Evolutionary conservation across 495 filamentous ascomycete genomes (phyloP).

Genomic region (Tetracladium marchalianum): DNA sequence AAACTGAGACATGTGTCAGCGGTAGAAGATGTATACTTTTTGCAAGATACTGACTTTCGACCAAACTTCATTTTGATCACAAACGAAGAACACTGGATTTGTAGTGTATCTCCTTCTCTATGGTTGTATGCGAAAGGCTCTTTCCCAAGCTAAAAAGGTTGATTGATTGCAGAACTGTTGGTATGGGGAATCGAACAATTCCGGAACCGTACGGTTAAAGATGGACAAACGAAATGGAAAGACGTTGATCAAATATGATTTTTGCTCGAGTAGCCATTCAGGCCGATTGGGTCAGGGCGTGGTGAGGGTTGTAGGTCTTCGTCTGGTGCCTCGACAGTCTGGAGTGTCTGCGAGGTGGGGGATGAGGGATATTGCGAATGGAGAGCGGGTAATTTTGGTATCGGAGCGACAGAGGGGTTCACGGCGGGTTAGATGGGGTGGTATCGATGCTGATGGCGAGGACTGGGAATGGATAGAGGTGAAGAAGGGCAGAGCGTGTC

Average conservation of each 20-base stretch:
- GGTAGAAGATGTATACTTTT: slow-evolving; percentile 2
- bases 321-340: not conserved
- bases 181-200: too few relatives aligned
- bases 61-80: slow-evolving; percentile 69
- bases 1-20: slow-evolving; percentile 41
- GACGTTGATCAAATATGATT: slow-evolving; percentile 11
- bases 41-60: slow-evolving; percentile 39
- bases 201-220: not conserved
- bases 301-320: not conserved
- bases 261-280: slow-evolving; percentile 16
- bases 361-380: not conserved
- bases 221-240: slow-evolving; percentile 9
- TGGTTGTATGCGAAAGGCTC: too few relatives aligned
- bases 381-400: not conserved
- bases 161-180: too few relatives aligned
- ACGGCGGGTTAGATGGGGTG: not conserved
- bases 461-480: not conserved
- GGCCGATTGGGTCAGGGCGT: not conserved
- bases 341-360: not conserved
- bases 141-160: too few relatives aligned
- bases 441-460: not conserved
- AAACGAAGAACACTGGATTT: too few relatives aligned
- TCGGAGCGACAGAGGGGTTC: not conserved
- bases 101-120: too few relatives aligned
- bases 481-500: slow-evolving; percentile 1